Base-by-base conservation (phyloP, 1,284 basidiomycete genomes). In the Ustilago crameri region DNA sequence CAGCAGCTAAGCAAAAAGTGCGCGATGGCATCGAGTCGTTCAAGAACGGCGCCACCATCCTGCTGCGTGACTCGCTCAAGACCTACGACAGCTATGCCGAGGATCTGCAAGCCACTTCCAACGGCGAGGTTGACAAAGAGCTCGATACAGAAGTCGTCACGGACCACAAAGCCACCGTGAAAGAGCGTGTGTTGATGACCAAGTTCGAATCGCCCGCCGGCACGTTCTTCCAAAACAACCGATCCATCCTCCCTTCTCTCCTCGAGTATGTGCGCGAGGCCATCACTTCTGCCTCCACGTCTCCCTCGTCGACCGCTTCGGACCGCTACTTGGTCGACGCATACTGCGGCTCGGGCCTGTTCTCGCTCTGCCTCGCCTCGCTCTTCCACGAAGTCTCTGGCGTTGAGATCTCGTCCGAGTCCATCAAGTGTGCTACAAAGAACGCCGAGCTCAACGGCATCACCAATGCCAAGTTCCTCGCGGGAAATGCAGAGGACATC, bases 151-250 rank as follows among this genome's bases (percentile, higher is more conserved):
- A 74, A 23, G 74, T 74, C 15, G 87, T 96, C 65, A 93, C 92
- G 0, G 88, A 94, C 82, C 92, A 93, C 83, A 91, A 91, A 71
- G 88, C 86, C 4, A 89, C 87, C 3, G 90, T 96, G 4, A 90
- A 92, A 58, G 95, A 97, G 84, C 88, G 88, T 43, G 93, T 98
- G 15, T 93, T 91, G 3, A 85, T 88, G 55, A 90, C 87, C 83
- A 85, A 91, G 47, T 97, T 98, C 84, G 90, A 95, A 77, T 97
- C 95, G 83, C 89, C 88, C 12, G 93, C 92, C 1, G 90, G 79
- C 38, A 78, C 82, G 5, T 98, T 98, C 86, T 98, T 98, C 87
- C 95, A 98, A 83, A 98, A 98, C 87, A 98, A 98, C 87, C 95
- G 95, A 82, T 90, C 91, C 18, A 92, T 97, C 52, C 89, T 98